Evolutionary conservation across 306 rosid species (phyloP).

Genomic region (Lathyrus tuberosus): DNA sequence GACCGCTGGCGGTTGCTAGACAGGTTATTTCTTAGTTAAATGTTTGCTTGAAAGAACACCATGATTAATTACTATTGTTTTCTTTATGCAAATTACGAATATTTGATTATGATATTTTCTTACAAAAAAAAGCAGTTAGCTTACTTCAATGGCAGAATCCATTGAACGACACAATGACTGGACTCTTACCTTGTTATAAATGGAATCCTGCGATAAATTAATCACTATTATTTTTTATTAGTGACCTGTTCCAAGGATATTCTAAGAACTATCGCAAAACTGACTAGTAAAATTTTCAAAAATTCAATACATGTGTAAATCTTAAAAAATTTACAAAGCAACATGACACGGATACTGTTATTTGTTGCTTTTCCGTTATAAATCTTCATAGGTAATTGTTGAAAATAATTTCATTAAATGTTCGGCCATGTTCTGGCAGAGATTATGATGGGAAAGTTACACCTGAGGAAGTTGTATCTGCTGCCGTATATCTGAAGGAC

Average conservation of each 20-base stretch:
- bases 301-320: neutral
- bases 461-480: constrained; percentile 84
- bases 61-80: constrained; percentile 22
- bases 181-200: neutral
- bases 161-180: neutral
- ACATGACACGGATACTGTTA: neutral
- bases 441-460: constrained; percentile 90
- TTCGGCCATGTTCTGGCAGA: constrained; percentile 49
- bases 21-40: constrained; percentile 51
- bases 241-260: neutral
- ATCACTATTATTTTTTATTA: constrained; percentile 1
- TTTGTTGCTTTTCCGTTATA: constrained; percentile 12
- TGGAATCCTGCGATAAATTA: neutral
- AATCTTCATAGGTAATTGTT: constrained; percentile 6
- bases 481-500: constrained; percentile 78
- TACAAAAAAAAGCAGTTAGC: constrained; percentile 3
- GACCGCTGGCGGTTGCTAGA: constrained; percentile 76
- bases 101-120: constrained; percentile 15
- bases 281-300: neutral
- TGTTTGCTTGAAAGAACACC: constrained; percentile 14
- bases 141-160: constrained; percentile 15
- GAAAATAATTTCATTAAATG: constrained; percentile 29
- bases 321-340: constrained; percentile 17
- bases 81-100: constrained; percentile 28
- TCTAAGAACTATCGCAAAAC: constrained; percentile 1